phyloP scores from a whole-genome alignment of 2,329 filamentous ascomycete genomes.

The Whalleya microplaca region DNA sequence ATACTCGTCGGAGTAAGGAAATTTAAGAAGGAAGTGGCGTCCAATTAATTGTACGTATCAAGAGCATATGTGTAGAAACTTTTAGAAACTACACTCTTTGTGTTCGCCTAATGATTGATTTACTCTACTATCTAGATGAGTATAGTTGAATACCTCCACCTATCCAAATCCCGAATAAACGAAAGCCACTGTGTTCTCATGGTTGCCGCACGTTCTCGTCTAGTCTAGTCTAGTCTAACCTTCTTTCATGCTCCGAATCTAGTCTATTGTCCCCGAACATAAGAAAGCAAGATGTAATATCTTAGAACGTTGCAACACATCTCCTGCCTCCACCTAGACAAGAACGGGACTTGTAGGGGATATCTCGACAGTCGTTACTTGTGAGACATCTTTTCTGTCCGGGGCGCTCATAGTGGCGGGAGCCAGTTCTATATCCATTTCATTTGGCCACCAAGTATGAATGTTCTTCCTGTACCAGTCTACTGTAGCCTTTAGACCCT shows the following conservation, averaged over 20 bases:
- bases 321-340: neutral
- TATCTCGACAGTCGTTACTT: neutral
- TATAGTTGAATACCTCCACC: neutral
- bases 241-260: neutral
- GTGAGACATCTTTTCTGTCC: neutral
- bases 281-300: neutral
- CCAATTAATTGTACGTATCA: too few species aligned
- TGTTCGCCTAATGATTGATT: neutral
- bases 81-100: neutral
- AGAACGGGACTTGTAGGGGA: neutral
- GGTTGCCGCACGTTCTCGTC: neutral
- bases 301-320: neutral
- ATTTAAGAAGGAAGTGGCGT: too few species aligned
- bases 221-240: neutral
- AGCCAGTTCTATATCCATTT: neutral
- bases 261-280: neutral
- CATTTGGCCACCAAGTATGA: neutral
- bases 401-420: neutral
- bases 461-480: constrained; percentile 4
- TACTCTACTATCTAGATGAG: neutral
- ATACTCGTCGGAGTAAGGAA: too few species aligned
- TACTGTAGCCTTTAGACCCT: neutral
- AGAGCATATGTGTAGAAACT: too few species aligned
- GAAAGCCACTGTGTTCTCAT: neutral
- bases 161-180: neutral